Conservation (phyloP, 2,329 filamentous ascomycete species). For the Colletotrichum magnum region DNA sequence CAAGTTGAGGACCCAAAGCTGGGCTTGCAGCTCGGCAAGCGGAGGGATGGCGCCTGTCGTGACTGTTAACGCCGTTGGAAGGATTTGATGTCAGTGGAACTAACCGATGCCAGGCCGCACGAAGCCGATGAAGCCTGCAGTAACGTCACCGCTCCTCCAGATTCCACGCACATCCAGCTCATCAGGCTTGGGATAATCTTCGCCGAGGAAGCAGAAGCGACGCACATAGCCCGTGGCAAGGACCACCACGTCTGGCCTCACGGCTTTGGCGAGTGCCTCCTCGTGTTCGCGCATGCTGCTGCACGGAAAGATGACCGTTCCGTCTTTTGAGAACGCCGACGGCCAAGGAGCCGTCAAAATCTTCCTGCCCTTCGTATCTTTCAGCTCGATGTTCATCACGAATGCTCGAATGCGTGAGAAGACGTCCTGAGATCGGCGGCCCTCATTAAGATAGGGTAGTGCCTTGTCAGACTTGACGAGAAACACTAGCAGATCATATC, state of each 20-base stretch:
- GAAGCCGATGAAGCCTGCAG: conserved; percentile 63
- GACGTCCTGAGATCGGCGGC: conserved; percentile 50
- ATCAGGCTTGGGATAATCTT: conserved; percentile 58
- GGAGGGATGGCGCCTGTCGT: conserved; percentile 61
- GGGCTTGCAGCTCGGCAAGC: conserved; percentile 63
- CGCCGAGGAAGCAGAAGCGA: conserved; percentile 56
- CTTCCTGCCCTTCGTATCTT: conserved; percentile 53
- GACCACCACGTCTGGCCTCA: conserved; percentile 60
- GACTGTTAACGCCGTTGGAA: too few species aligned
- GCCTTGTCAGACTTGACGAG: conserved; percentile 60
- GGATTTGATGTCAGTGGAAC: not conserved
- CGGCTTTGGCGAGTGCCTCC: conserved; percentile 43
- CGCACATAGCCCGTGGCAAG: conserved; percentile 63
- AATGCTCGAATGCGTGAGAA: conserved; percentile 52
- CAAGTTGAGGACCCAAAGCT: conserved; percentile 61
- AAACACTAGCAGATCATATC: conserved; percentile 51
- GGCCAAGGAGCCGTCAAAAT: conserved; percentile 64
- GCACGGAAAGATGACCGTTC: conserved; percentile 54
- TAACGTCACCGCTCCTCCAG: conserved; percentile 58
- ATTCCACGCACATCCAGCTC: conserved; percentile 68
- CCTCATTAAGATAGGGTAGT: conserved; percentile 58
- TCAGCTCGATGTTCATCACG: conserved; percentile 56
- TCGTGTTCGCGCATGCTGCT: conserved; percentile 47
- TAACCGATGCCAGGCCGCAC: conserved; percentile 59
- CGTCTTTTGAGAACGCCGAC: conserved; percentile 50